Evolutionary conservation across 768 basidiomycete species (phyloP), one percentile per base, ranked within the genome.

Genomic region (Xerocomellus chrysenteron): DNA sequence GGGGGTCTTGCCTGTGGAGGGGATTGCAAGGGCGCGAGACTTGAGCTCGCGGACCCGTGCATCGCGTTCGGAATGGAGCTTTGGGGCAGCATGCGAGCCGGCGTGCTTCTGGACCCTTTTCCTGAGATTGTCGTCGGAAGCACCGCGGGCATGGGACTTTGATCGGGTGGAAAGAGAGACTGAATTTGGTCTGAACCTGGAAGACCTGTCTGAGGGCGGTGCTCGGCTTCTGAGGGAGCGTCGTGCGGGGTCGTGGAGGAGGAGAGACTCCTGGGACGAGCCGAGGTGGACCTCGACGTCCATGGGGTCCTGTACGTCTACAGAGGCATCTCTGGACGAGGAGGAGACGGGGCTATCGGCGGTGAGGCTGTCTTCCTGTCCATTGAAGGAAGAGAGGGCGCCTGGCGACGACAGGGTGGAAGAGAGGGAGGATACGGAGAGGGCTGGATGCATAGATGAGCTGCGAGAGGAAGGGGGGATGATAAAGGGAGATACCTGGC

Each of bases 1-100:
- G 50, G 84, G 83, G 10, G 84, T 74, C 65, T 72, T 72, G 47
- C 71, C 71, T 8, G 71, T 72, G 49, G 71, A 72, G 37, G 68
- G 72, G 50, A 72, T 74, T 16, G 65, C 56, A 32, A 72, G 62
- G 4, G 71, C 71, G 24, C 71, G 72, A 24, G 26, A 49, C 59
- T 72, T 72, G 58, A 72, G 61, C 3, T 70, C 58, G 45, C 72
- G 70, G 1, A 72, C 71, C 54, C 56, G 67, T 17, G 48, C 47
- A 61, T 72, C 71, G 55, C 71, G 70, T 49, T 72, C 70, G 46
- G 68, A 65, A 19, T 65, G 57, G 21, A 54, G 59, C 54, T 62
- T 72, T 55, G 60, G 36, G 21, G 61, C 21, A 14, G 57, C n/a
- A 55, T 60, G 62, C 30, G 64, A 46, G 36, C 52, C 48, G 17